These are phyloP conservation scores for Lindgomyces ingoldianus DNA, from an alignment of 495 filamentous ascomycete genomes.

Conservation along the genomic window DNA sequence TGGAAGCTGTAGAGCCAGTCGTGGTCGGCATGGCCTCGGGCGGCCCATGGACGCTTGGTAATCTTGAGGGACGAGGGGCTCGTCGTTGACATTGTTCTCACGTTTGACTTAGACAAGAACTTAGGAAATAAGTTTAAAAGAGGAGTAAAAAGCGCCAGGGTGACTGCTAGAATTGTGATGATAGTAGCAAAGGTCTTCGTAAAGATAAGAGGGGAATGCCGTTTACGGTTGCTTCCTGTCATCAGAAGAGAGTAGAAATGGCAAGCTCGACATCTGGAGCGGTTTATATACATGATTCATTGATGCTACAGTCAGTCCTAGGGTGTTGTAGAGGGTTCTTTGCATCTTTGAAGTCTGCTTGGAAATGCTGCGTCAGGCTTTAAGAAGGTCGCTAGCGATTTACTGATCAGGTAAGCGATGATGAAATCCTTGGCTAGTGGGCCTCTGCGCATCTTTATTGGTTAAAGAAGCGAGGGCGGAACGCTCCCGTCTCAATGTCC, in stretches of 20 bases:
- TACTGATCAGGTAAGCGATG: background rate
- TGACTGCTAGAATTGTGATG: constrained; percentile 40
- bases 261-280: background rate
- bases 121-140: constrained; percentile 33
- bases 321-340: constrained; percentile 8
- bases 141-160: constrained; percentile 42
- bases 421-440: background rate
- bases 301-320: background rate
- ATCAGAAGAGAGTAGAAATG: constrained; percentile 17
- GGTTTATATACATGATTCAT: constrained; percentile 21
- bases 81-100: constrained; percentile 39
- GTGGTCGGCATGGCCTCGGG: constrained; percentile 72
- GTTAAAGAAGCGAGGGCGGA: too few species aligned
- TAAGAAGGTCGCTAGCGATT: background rate
- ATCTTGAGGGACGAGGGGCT: constrained; percentile 37
- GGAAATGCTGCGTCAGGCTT: background rate
- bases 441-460: too few species aligned
- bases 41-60: constrained; percentile 47
- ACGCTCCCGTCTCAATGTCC: too few species aligned
- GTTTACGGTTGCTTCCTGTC: constrained; percentile 25
- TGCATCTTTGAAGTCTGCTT: background rate
- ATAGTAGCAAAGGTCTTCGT: constrained; percentile 19
- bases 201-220: constrained; percentile 4
- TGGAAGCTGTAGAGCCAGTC: constrained; percentile 86
- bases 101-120: constrained; percentile 16